phyloP scores from a whole-genome alignment of 345 rosid genomes.

The Bruguiera parviflora region DNA sequence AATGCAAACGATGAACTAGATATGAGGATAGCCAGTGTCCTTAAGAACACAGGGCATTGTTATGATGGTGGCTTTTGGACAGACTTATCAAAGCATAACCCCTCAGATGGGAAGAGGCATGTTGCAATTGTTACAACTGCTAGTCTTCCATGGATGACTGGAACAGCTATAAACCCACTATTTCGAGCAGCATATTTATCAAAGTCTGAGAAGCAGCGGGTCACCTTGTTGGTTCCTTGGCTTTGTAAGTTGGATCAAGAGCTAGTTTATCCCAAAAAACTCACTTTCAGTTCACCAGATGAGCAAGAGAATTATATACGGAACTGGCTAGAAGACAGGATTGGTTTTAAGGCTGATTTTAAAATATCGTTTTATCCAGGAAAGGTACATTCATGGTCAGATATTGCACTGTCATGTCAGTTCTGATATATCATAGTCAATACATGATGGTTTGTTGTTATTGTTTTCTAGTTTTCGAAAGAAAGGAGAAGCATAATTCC shows the following conservation, averaged over 20 bases:
- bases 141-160: constrained; percentile 99
- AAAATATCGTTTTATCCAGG: constrained; percentile 96
- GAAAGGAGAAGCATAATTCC: constrained; percentile 93
- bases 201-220: constrained; percentile 72
- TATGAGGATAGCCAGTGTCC: constrained; percentile 82
- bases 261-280: constrained; percentile 78
- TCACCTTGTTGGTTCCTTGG: constrained; percentile 97
- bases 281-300: constrained; percentile 87
- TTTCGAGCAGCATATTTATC: constrained; percentile 92
- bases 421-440: neutral
- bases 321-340: constrained; percentile 89
- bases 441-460: constrained; percentile 14
- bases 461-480: constrained; percentile 66
- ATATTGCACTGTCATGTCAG: neutral
- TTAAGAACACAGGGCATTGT: constrained; percentile 90
- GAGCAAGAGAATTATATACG: constrained; percentile 95
- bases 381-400: constrained; percentile 51
- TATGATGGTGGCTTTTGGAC: constrained; percentile 92
- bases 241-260: constrained; percentile 94
- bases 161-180: constrained; percentile 96
- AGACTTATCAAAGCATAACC: constrained; percentile 52
- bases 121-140: constrained; percentile 97
- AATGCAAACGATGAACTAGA: constrained; percentile 67
- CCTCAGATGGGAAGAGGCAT: constrained; percentile 62
- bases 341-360: constrained; percentile 87